phyloP scores from a whole-genome alignment of 306 rosid species.

The Abrus pulchellus region DNA sequence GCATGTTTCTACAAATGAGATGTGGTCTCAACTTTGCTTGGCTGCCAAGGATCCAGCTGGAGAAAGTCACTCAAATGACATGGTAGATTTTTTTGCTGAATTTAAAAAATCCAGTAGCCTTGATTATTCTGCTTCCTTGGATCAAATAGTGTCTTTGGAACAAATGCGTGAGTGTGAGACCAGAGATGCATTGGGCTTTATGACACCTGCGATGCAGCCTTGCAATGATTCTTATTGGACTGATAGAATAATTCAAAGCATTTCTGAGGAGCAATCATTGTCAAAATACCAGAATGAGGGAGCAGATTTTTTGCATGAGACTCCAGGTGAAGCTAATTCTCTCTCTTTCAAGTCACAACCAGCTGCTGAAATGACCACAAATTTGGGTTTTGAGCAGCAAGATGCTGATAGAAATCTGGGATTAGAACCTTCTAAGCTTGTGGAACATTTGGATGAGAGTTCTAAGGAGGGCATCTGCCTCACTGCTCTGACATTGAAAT shows the following conservation, averaged over 20 bases:
- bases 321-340: conserved; percentile 36
- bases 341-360: conserved; percentile 38
- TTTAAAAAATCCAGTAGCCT: conserved; percentile 56
- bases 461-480: conserved; percentile 52
- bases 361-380: conserved; percentile 23
- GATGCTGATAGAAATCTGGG: conserved; percentile 37
- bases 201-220: conserved; percentile 48
- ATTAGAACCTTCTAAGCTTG: conserved; percentile 45
- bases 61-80: conserved; percentile 39
- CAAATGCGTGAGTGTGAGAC: conserved; percentile 52
- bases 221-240: conserved; percentile 73
- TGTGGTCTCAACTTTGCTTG: conserved; percentile 58
- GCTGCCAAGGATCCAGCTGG: conserved; percentile 62
- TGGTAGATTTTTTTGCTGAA: conserved; percentile 56
- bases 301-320: conserved; percentile 37
- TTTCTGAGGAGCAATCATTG: conserved; percentile 56
- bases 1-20: conserved; percentile 53
- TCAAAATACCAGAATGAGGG: conserved; percentile 49
- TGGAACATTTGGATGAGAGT: conserved; percentile 47
- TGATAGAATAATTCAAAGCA: conserved; percentile 66
- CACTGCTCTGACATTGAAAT: conserved; percentile 77
- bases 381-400: conserved; percentile 37
- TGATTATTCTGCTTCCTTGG: conserved; percentile 45
- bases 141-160: conserved; percentile 47
- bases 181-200: conserved; percentile 35